Evolutionary conservation across 1,284 basidiomycete species (phyloP).

Genomic region (Agroathelia rolfsii): DNA sequence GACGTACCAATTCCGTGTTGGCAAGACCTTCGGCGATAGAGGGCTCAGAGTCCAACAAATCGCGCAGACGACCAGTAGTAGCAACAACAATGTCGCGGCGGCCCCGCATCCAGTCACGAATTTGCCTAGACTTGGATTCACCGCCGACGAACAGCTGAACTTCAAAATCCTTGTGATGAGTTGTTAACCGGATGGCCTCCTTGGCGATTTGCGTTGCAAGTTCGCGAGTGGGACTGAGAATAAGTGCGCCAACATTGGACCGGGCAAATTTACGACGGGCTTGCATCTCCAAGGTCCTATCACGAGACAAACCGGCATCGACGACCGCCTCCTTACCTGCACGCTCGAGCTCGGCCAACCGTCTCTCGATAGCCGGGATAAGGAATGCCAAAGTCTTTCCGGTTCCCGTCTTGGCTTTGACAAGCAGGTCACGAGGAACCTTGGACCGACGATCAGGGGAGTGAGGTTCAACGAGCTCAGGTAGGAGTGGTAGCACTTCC

Average conservation of each 20-base stretch:
- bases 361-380: conserved; percentile 87
- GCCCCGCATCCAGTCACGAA: conserved; percentile 55
- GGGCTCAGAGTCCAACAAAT: conserved; percentile 62
- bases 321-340: conserved; percentile 27
- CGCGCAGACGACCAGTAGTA: conserved; percentile 85
- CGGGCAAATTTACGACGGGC: conserved; percentile 63
- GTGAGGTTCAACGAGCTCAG: conserved; percentile 43
- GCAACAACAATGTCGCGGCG: conserved; percentile 84
- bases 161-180: conserved; percentile 56
- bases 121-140: conserved; percentile 52
- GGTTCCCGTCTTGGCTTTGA: conserved; percentile 84
- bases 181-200: conserved; percentile 69
- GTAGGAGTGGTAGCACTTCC: conserved; percentile 64
- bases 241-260: conserved; percentile 89
- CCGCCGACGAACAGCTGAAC: conserved; percentile 83
- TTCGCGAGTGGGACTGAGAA: conserved; percentile 93
- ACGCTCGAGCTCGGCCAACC: conserved; percentile 41
- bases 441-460: conserved; percentile 18
- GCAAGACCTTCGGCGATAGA: conserved; percentile 44
- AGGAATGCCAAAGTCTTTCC: conserved; percentile 98
- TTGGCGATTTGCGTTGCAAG: conserved; percentile 94
- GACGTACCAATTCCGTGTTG: conserved; percentile 50
- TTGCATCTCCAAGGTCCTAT: conserved; percentile 21
- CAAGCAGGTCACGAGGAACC: conserved; percentile 75
- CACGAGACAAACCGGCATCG: conserved; percentile 29